Percentiles rank a stretch among this genome's conserved stretches.
Evolutionary conservation across 768 basidiomycete species (phyloP).

Genomic region (Podaxis mareebaensis): DNA sequence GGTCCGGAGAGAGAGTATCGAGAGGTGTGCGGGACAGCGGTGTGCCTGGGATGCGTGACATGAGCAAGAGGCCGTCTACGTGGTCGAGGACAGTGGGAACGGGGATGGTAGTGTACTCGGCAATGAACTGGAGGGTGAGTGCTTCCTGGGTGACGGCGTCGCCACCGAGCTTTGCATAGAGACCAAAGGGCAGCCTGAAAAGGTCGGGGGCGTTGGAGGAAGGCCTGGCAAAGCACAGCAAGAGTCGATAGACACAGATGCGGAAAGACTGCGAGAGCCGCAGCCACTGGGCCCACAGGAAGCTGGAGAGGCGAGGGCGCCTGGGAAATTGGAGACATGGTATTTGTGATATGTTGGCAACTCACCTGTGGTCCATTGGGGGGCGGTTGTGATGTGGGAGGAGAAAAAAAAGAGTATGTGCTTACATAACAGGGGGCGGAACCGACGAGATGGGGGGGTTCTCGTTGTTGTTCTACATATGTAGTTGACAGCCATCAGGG

Average conservation of each 20-base stretch:
- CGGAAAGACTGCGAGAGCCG: not conserved
- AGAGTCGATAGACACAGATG: constrained; percentile 1
- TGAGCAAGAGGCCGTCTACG: constrained; percentile 8
- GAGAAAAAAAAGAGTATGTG: not conserved
- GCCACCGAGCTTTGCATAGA: constrained; percentile 12
- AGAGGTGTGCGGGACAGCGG: constrained; percentile 3
- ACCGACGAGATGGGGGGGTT: not conserved
- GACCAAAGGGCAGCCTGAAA: constrained; percentile 9
- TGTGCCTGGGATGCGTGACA: constrained; percentile 4
- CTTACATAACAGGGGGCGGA: constrained; percentile 4
- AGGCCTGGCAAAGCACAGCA: constrained; percentile 4
- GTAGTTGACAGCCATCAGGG: not conserved
- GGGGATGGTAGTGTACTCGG: constrained; percentile 12
- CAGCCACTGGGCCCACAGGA: constrained; percentile 11
- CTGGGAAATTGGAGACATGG: not conserved
- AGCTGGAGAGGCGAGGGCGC: not conserved
- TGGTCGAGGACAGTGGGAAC: constrained; percentile 14
- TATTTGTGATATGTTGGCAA: not conserved
- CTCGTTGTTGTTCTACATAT: no score
- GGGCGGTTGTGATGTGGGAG: not conserved
- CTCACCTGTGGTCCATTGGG: not conserved
- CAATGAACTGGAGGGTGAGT: constrained; percentile 2
- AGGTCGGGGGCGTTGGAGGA: constrained; percentile 7
- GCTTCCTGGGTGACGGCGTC: constrained; percentile 8
- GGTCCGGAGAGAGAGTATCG: not conserved